Percentiles rank a stretch among this genome's conserved stretches.
Conservation (phyloP, 2,329 filamentous ascomycete genomes). For the Moelleriella libera region DNA sequence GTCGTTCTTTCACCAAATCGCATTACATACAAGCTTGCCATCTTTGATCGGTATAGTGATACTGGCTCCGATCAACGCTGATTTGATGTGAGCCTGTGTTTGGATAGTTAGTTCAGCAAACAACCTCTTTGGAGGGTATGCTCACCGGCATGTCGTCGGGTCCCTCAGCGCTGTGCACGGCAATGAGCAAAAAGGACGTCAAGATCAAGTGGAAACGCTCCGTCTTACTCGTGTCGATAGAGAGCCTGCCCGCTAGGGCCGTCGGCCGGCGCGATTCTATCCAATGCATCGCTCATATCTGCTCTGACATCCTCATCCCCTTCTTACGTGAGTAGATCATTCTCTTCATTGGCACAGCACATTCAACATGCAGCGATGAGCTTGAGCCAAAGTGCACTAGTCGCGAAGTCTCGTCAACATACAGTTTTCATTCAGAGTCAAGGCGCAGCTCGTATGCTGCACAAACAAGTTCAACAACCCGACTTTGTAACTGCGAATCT, state of each 20-base stretch:
- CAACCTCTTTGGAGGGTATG: not conserved
- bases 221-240: slow-evolving; percentile 53
- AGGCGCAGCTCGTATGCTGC: slow-evolving; percentile 85
- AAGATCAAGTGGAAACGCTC: not conserved
- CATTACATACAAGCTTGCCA: slow-evolving; percentile 52
- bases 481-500: slow-evolving; percentile 71
- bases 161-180: slow-evolving; percentile 53
- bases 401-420: slow-evolving; percentile 3
- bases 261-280: slow-evolving; percentile 69
- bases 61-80: slow-evolving; percentile 73
- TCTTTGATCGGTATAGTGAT: slow-evolving; percentile 84
- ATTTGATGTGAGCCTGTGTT: slow-evolving; percentile 76
- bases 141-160: slow-evolving; percentile 81
- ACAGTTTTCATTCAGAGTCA: slow-evolving; percentile 88
- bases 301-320: slow-evolving; percentile 68
- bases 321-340: slow-evolving; percentile 2
- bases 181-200: not conserved
- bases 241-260: slow-evolving; percentile 59
- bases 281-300: slow-evolving; percentile 89
- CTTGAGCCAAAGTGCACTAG: not conserved
- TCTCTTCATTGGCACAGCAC: not conserved
- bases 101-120: not conserved
- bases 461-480: slow-evolving; percentile 82
- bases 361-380: not conserved
- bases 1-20: slow-evolving; percentile 2